Conservation (phyloP, 768 basidiomycete genomes). For the Lactifluus pinguis region DNA sequence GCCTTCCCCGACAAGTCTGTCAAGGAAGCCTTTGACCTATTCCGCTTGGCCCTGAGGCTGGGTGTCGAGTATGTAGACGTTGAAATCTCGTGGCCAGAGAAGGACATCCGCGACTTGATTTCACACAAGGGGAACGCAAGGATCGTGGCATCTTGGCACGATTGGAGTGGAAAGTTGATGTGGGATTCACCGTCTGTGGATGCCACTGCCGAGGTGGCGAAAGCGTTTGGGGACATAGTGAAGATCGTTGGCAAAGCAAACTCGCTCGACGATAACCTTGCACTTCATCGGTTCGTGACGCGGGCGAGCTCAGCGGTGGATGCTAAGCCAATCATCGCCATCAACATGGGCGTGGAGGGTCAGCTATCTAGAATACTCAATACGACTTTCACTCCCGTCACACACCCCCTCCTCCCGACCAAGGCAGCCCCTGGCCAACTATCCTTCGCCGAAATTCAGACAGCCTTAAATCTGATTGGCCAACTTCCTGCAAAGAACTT, state of each 20-base stretch:
- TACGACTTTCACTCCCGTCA: conserved; percentile 77
- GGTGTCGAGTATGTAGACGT: conserved; percentile 93
- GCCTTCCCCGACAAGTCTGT: conserved; percentile 74
- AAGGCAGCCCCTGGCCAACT: conserved; percentile 93
- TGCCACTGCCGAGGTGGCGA: conserved; percentile 60
- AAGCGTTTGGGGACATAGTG: conserved; percentile 72
- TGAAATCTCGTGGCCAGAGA: conserved; percentile 68
- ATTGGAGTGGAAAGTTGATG: conserved; percentile 77
- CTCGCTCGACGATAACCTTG: conserved; percentile 66
- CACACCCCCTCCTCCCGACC: conserved; percentile 77
- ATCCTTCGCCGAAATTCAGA: conserved; percentile 78
- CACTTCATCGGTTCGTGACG: conserved; percentile 62
- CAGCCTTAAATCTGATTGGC: conserved; percentile 72
- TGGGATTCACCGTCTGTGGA: conserved; percentile 66
- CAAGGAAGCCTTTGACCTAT: conserved; percentile 63
- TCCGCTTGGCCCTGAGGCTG: conserved; percentile 68
- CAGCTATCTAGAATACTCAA: conserved; percentile 89
- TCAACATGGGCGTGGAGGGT: conserved; percentile 88
- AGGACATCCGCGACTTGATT: conserved; percentile 48
- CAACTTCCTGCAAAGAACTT: conserved; percentile 64
- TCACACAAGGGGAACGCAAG: conserved; percentile 60
- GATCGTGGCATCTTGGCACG: conserved; percentile 92
- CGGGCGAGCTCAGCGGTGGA: conserved; percentile 33
- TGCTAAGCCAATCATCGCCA: conserved; percentile 80
- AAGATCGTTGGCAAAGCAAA: conserved; percentile 88